Percentiles rank a stretch among this genome's conserved stretches.
Evolutionary conservation across 2,329 filamentous ascomycete species (phyloP).

Genomic region (Endoconidiophora laricicola): DNA sequence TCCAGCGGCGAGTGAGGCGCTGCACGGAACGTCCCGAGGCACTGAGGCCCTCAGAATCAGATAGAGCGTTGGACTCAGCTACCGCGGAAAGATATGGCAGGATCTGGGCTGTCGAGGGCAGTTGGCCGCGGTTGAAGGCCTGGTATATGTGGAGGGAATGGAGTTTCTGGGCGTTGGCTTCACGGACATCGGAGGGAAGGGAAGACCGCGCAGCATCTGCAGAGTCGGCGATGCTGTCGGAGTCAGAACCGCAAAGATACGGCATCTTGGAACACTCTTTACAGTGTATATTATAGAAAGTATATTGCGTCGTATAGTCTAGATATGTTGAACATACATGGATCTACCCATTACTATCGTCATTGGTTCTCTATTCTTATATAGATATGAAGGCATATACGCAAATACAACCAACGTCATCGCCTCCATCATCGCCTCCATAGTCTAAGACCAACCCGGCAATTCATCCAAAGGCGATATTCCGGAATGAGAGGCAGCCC

Average conservation of each 20-base stretch:
- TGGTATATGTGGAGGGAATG: conserved; percentile 85
- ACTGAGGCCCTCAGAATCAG: conserved; percentile 38
- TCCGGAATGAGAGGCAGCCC: no score
- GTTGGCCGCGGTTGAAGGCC: conserved; percentile 67
- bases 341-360: neutral
- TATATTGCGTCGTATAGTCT: neutral
- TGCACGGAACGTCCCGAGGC: conserved; percentile 58
- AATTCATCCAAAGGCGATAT: no score
- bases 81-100: conserved; percentile 67
- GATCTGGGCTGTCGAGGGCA: conserved; percentile 78
- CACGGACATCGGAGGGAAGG: conserved; percentile 38
- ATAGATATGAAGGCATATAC: no score
- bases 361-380: no score
- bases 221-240: neutral
- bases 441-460: no score
- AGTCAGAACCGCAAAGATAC: neutral
- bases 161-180: conserved; percentile 69
- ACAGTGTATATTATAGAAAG: neutral
- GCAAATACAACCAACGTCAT: no score
- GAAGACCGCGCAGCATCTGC: neutral
- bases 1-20: conserved; percentile 54
- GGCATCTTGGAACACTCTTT: neutral
- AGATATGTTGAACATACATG: no score
- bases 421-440: no score
- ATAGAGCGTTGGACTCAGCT: conserved; percentile 45